These are phyloP conservation scores for Russula olivacea DNA, from an alignment of 768 basidiomycete species.

Conservation along the genomic window DNA sequence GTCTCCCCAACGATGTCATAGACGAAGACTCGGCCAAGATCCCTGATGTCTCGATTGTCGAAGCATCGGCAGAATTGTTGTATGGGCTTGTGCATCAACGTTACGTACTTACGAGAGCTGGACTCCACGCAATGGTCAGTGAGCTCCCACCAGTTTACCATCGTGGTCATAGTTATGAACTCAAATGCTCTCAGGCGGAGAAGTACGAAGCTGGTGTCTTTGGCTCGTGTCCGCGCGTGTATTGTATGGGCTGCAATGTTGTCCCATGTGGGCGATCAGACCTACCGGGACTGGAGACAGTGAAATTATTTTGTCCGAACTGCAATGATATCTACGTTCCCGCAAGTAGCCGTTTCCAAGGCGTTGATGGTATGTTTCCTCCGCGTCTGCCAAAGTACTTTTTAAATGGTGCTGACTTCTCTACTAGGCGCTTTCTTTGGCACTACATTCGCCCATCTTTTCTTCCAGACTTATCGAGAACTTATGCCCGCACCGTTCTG, in stretches of 20 bases:
- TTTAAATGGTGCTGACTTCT: neutral
- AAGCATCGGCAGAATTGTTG: conserved; percentile 93
- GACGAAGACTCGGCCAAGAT: conserved; percentile 94
- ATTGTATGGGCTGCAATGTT: conserved; percentile 82
- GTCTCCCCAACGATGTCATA: conserved; percentile 30
- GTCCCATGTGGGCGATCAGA: conserved; percentile 95
- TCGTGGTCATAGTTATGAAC: conserved; percentile 15
- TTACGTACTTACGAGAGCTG: conserved; percentile 91
- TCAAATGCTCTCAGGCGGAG: conserved; percentile 58
- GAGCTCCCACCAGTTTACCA: conserved; percentile 6
- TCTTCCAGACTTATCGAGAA: conserved; percentile 97
- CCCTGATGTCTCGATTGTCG: conserved; percentile 97
- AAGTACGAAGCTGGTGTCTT: conserved; percentile 92
- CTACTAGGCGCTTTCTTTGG: conserved; percentile 93
- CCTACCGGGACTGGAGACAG: conserved; percentile 92
- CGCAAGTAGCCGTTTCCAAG: conserved; percentile 90
- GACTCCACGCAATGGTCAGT: conserved; percentile 88
- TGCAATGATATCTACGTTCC: conserved; percentile 97
- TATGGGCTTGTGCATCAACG: conserved; percentile 98
- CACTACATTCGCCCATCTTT: conserved; percentile 95
- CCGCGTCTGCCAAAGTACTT: neutral
- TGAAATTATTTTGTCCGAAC: conserved; percentile 96
- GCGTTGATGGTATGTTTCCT: conserved; percentile 76
- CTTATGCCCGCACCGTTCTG: conserved; percentile 92
- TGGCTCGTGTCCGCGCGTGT: conserved; percentile 93